A percentile compares a stretch with the other conserved stretches of the same genome.
These are phyloP conservation scores for Arthrobotrys iridis DNA, from an alignment of 2,329 filamentous ascomycete genomes.

Conservation along the genomic window DNA sequence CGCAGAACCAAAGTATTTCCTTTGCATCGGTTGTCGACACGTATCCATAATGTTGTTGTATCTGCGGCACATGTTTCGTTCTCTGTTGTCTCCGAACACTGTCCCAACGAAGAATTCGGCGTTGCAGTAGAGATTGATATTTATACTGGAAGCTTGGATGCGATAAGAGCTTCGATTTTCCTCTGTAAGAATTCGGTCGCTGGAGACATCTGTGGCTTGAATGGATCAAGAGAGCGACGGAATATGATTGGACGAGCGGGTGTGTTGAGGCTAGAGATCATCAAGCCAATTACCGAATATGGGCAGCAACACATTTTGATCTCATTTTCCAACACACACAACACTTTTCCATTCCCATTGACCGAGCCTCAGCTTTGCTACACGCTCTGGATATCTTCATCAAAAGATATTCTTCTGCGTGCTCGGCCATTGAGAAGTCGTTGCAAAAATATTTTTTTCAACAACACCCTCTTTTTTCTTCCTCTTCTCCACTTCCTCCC, in stretches of 20 bases:
- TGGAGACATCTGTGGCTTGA: background rate
- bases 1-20: background rate
- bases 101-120: background rate
- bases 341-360: background rate
- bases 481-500: background rate
- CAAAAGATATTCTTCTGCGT: background rate
- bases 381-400: background rate
- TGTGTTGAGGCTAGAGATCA: background rate
- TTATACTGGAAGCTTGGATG: background rate
- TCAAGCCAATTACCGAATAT: background rate
- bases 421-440: background rate
- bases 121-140: background rate
- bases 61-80: background rate
- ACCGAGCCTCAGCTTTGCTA: background rate
- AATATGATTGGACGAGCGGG: background rate
- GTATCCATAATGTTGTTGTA: slow-evolving; percentile 6
- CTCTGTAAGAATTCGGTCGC: background rate
- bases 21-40: background rate
- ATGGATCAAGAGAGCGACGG: background rate
- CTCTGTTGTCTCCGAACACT: background rate
- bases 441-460: background rate
- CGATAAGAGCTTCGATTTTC: background rate
- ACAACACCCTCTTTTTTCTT: background rate
- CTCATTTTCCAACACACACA: background rate
- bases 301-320: background rate